Percentiles rank a stretch among this genome's conserved stretches.
Conservation (phyloP, 202 grass and related monocot genomes). For the Zoysia matrella region DNA sequence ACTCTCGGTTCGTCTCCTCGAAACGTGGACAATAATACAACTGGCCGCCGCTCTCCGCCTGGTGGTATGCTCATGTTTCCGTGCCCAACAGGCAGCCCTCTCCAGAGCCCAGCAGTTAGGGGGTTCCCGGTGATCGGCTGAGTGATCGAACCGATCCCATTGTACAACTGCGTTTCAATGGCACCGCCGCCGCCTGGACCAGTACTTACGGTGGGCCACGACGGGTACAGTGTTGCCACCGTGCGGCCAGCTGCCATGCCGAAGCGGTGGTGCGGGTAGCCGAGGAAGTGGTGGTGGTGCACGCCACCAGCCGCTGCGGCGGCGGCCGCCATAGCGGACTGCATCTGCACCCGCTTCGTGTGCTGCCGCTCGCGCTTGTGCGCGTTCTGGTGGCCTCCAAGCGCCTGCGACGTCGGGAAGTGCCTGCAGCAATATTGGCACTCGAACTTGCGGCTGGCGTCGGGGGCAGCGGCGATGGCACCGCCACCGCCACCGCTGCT, state of each 20-base stretch:
- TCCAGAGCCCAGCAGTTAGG: conserved; percentile 62
- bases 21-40: conserved; percentile 35
- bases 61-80: conserved; percentile 36
- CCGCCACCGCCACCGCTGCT: conserved; percentile 5
- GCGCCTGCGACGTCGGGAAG: conserved; percentile 95
- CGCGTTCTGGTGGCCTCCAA: conserved; percentile 97
- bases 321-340: conserved; percentile 66
- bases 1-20: conserved; percentile 45
- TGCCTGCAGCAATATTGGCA: conserved; percentile 98
- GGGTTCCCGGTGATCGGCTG: conserved; percentile 80
- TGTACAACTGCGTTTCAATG: conserved; percentile 55
- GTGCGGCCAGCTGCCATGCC: conserved; percentile 34
- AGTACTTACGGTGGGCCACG: conserved; percentile 36
- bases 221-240: conserved; percentile 52
- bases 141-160: conserved; percentile 62
- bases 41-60: conserved; percentile 38
- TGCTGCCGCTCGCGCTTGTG: conserved; percentile 96
- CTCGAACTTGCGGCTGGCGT: conserved; percentile 83
- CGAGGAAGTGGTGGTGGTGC: conserved; percentile 69
- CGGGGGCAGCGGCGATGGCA: conserved; percentile 29
- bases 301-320: conserved; percentile 52
- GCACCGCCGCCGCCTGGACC: conserved; percentile 23
- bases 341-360: conserved; percentile 87
- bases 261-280: conserved; percentile 68
- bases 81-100: conserved; percentile 35